Base-by-base conservation (phyloP, 257 asterid genomes). In the Fraxinus pennsylvanica region DNA sequence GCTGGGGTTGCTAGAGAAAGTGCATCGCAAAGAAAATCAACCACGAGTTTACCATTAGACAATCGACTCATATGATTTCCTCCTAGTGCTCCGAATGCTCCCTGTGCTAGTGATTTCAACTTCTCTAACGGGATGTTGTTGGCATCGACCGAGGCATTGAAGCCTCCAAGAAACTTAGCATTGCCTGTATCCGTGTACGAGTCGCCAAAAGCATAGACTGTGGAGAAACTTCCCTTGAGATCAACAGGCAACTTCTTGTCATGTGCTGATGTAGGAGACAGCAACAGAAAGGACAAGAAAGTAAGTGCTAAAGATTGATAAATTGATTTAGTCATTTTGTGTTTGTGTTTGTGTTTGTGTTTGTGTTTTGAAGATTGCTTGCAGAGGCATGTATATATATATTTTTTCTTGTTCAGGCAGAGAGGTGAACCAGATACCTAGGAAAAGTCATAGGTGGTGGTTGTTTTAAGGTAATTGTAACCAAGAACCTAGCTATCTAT, bases 191-290 rank as follows among this genome's bases (percentile, higher is more conserved):
- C 91, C 9, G 86, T 81, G 76, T 80, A 86, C 1, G 90, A 81
- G 67, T 84, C 94, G 50, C 90, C 92, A 29, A 86, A 88, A 15
- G 90, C 87, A 9, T 30, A 89, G 78, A 87, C 86, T 72, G 82
- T 74, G 5, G 84, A 59, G 80, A 84, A 88, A 75, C 57, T 9
- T 15, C 85, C 85, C 68, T 79, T 75, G 72, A 1, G 74, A 74
- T 69, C 67, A 2, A 41, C 47, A 1, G 65, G 72, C 75, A 15
- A 9, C 13, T 32, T 66, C 6, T 59, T 43, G 35, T 73, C n/a
- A 70, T 68, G 74, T 21, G 81, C 76, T 6, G 78, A 43, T 43
- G 52, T 70, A 74, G 33, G 32, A 52, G 84, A 61, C 82, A 80
- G 74, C 73, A 77, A 33, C 22, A 85, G 74, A 77, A 83, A 76